Evolutionary conservation across 2,329 filamentous ascomycete species (phyloP).

Genomic region (Eutypa lata): DNA sequence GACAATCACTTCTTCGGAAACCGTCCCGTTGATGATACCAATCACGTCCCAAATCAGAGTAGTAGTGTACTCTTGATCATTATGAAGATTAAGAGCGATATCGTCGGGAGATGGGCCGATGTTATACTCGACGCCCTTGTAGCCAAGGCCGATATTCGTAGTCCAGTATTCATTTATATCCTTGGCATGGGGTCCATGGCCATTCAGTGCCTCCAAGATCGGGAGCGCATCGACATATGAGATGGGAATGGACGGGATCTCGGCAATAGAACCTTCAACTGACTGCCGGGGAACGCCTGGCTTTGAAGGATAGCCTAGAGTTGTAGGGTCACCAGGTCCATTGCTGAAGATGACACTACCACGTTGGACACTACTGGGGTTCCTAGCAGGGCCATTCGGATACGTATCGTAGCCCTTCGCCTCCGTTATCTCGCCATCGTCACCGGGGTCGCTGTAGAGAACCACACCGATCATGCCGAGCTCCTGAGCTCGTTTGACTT

Average conservation of each 20-base stretch:
- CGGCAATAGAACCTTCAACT: constrained; percentile 67
- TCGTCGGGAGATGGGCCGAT: constrained; percentile 76
- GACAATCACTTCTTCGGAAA: constrained; percentile 81
- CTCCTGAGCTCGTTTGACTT: constrained; percentile 89
- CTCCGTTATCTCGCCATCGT: constrained; percentile 79
- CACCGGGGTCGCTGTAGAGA: constrained; percentile 84
- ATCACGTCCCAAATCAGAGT: constrained; percentile 90
- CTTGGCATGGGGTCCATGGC: constrained; percentile 73
- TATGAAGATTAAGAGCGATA: constrained; percentile 69
- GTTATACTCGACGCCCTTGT: constrained; percentile 81
- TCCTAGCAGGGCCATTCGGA: constrained; percentile 79
- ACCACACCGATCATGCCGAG: constrained; percentile 83
- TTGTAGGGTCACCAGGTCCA: constrained; percentile 75
- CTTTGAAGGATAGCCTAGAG: constrained; percentile 89
- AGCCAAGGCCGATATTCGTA: constrained; percentile 66
- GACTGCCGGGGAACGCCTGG: constrained; percentile 78
- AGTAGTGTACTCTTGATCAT: constrained; percentile 77
- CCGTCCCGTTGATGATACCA: constrained; percentile 83
- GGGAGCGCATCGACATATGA: constrained; percentile 88
- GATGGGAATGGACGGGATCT: constrained; percentile 87
- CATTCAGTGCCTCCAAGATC: constrained; percentile 85
- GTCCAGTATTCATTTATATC: constrained; percentile 73
- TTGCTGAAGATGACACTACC: constrained; percentile 78
- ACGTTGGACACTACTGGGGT: constrained; percentile 86
- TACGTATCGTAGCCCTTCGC: constrained; percentile 77